Conservation (phyloP, 2,329 filamentous ascomycete genomes). For the Apiospora arundinis region DNA sequence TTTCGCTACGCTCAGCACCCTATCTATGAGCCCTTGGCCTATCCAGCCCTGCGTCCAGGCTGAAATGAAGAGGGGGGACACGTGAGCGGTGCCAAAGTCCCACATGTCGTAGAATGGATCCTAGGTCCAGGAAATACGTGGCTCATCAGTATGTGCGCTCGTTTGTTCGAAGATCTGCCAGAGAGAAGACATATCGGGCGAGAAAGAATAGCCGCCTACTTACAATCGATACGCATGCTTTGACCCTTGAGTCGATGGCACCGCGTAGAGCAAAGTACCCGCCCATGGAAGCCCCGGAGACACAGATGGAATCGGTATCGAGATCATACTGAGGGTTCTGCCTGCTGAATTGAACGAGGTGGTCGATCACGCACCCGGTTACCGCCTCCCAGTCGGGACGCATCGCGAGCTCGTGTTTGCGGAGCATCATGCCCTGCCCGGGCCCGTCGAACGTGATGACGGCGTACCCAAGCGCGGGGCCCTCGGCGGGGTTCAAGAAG, state of each 20-base stretch:
- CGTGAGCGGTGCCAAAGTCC: constrained; percentile 35
- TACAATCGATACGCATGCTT: constrained; percentile 47
- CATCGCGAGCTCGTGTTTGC: constrained; percentile 36
- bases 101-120: constrained; percentile 36
- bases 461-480: constrained; percentile 46
- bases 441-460: constrained; percentile 53
- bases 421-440: constrained; percentile 49
- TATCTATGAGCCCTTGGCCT: constrained; percentile 35
- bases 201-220: no score
- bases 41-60: constrained; percentile 35
- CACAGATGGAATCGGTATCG: constrained; percentile 44
- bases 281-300: constrained; percentile 49
- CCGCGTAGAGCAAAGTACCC: constrained; percentile 54
- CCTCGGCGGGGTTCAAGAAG: constrained; percentile 38
- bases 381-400: constrained; percentile 48
- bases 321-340: constrained; percentile 37
- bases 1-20: constrained; percentile 29
- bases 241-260: constrained; percentile 48
- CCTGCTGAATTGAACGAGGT: constrained; percentile 30
- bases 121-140: not conserved
- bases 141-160: not conserved
- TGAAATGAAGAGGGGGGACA: constrained; percentile 34
- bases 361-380: constrained; percentile 39
- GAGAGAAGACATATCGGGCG: no score
- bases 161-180: not conserved